Evolutionary conservation across 257 asterid genomes (phyloP).

Genomic region (Parsonsia alboflavescens): DNA sequence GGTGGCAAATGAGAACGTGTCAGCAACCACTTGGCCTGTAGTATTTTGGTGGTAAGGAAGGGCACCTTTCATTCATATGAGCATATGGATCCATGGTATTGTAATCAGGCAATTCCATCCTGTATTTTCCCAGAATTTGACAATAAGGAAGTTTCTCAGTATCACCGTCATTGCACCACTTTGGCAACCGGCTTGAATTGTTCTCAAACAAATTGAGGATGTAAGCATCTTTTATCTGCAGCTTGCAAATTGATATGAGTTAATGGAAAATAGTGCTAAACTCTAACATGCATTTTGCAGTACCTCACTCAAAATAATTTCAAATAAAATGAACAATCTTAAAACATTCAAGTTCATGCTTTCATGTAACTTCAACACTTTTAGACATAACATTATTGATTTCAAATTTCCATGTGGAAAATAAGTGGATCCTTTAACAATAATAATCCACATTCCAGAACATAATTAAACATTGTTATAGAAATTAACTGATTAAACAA

Average conservation of each 20-base stretch:
- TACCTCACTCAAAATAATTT: not conserved
- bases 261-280: not conserved
- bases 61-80: slow-evolving; percentile 89
- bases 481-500: not conserved
- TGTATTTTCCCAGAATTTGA: slow-evolving; percentile 72
- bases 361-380: not conserved
- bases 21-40: slow-evolving; percentile 71
- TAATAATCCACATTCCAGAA: not conserved
- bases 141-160: slow-evolving; percentile 74
- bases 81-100: slow-evolving; percentile 64
- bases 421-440: not conserved
- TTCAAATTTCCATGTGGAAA: not conserved
- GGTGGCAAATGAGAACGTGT: slow-evolving; percentile 12
- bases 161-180: slow-evolving; percentile 90
- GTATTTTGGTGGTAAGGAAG: slow-evolving; percentile 71
- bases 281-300: not conserved
- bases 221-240: slow-evolving; percentile 93
- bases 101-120: slow-evolving; percentile 82
- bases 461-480: not conserved
- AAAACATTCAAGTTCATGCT: not conserved
- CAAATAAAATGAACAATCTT: not conserved
- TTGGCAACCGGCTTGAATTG: slow-evolving; percentile 70
- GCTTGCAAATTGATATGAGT: slow-evolving; percentile 4
- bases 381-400: not conserved
- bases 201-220: slow-evolving; percentile 62